Evolutionary conservation across 345 rosid species (phyloP).

Genomic region (Odontarrhena argentea): DNA sequence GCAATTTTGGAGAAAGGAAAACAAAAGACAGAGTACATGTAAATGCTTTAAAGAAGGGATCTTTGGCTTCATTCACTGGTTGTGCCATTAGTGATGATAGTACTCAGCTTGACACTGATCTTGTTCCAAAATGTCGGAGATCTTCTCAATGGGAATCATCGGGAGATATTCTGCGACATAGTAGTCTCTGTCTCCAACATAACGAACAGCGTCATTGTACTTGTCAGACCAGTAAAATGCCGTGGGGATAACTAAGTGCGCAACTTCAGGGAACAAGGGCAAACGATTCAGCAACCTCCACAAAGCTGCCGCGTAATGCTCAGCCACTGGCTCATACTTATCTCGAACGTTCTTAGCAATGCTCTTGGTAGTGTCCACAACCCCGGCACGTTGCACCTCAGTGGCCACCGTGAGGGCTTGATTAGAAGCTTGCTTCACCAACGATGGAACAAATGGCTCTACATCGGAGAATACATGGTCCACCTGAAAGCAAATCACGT

Average conservation of each 20-base stretch:
- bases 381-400: slow-evolving; percentile 63
- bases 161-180: slow-evolving; percentile 52
- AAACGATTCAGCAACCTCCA: slow-evolving; percentile 61
- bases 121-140: slow-evolving; percentile 51
- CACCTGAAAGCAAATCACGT: slow-evolving; percentile 50
- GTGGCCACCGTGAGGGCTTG: slow-evolving; percentile 60
- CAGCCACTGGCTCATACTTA: slow-evolving; percentile 63
- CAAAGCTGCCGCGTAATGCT: slow-evolving; percentile 52
- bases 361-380: slow-evolving; percentile 50
- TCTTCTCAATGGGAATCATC: slow-evolving; percentile 62
- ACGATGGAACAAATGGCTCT: slow-evolving; percentile 57
- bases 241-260: slow-evolving; percentile 55
- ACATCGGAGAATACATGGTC: slow-evolving; percentile 52
- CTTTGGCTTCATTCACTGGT: slow-evolving; percentile 4
- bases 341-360: slow-evolving; percentile 41
- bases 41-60: not conserved
- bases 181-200: slow-evolving; percentile 49
- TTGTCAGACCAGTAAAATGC: slow-evolving; percentile 69
- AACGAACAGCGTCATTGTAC: slow-evolving; percentile 58
- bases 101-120: slow-evolving; percentile 25
- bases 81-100: not conserved
- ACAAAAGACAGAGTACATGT: slow-evolving; percentile 5
- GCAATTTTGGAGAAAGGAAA: not conserved
- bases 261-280: slow-evolving; percentile 60
- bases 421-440: slow-evolving; percentile 61